phyloP scores from a whole-genome alignment of 2,329 filamentous ascomycete species.

The Fusarium incarnatum region DNA sequence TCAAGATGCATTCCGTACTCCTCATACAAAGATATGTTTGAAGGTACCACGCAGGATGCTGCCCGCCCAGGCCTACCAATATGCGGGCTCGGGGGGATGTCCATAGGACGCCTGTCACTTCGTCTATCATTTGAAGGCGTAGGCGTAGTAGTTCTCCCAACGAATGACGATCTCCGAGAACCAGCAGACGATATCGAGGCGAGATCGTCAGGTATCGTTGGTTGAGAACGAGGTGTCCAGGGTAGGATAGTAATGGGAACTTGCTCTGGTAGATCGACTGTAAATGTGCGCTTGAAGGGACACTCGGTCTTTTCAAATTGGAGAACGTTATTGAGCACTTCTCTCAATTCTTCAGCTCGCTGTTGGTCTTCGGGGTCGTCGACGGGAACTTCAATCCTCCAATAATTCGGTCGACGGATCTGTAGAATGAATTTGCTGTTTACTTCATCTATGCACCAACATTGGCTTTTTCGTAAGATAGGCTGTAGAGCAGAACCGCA shows the following conservation, averaged over 20 bases:
- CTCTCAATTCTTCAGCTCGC: constrained; percentile 74
- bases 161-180: constrained; percentile 36
- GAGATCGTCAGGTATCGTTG: constrained; percentile 20
- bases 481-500: constrained; percentile 86
- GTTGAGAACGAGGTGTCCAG: constrained; percentile 66
- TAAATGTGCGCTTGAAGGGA: constrained; percentile 83
- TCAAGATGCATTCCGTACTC: constrained; percentile 16
- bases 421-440: constrained; percentile 87
- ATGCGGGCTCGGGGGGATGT: constrained; percentile 20
- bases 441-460: constrained; percentile 89
- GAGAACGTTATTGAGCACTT: constrained; percentile 76
- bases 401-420: constrained; percentile 85
- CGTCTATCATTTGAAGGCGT: constrained; percentile 20
- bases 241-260: constrained; percentile 74
- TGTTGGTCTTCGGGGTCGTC: constrained; percentile 60
- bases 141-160: constrained; percentile 29
- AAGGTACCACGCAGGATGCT: constrained; percentile 13
- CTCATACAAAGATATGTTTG: constrained; percentile 27
- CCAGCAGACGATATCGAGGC: constrained; percentile 14
- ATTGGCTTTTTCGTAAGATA: constrained; percentile 89
- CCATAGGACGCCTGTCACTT: constrained; percentile 2
- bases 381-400: constrained; percentile 86
- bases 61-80: constrained; percentile 15
- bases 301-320: constrained; percentile 90
- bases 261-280: constrained; percentile 76